Evolutionary conservation across 257 asterid genomes (phyloP).

Genomic region (Nicotiana knightiana): DNA sequence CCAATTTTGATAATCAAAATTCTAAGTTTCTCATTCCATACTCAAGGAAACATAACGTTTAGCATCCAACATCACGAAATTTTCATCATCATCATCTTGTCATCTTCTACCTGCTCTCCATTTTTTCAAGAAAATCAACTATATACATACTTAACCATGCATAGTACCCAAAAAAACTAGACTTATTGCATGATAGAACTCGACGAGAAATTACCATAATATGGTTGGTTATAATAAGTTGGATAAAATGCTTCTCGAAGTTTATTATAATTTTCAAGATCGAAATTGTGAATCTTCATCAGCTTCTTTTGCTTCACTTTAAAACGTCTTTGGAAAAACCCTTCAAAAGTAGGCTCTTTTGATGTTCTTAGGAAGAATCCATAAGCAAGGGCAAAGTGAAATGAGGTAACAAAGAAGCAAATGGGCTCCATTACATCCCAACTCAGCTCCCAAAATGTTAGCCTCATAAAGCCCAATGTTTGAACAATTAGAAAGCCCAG

Average conservation of each 20-base stretch:
- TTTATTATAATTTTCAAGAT: constrained; percentile 29
- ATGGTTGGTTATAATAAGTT: neutral
- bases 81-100: neutral
- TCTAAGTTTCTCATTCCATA: neutral
- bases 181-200: constrained; percentile 10
- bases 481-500: constrained; percentile 61
- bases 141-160: constrained; percentile 16
- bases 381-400: constrained; percentile 70
- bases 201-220: neutral
- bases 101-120: neutral
- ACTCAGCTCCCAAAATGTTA: constrained; percentile 82
- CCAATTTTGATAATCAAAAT: neutral
- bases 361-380: constrained; percentile 42
- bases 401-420: constrained; percentile 75
- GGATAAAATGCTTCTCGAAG: constrained; percentile 30
- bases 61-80: neutral
- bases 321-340: constrained; percentile 41
- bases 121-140: neutral
- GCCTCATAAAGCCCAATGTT: constrained; percentile 87
- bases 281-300: constrained; percentile 32
- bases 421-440: constrained; percentile 99
- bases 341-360: constrained; percentile 43
- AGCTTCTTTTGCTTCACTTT: constrained; percentile 35
- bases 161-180: constrained; percentile 14
- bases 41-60: neutral